These are phyloP conservation scores for Fusarium graminum DNA, from an alignment of 2,329 filamentous ascomycete species.

Conservation along the genomic window DNA sequence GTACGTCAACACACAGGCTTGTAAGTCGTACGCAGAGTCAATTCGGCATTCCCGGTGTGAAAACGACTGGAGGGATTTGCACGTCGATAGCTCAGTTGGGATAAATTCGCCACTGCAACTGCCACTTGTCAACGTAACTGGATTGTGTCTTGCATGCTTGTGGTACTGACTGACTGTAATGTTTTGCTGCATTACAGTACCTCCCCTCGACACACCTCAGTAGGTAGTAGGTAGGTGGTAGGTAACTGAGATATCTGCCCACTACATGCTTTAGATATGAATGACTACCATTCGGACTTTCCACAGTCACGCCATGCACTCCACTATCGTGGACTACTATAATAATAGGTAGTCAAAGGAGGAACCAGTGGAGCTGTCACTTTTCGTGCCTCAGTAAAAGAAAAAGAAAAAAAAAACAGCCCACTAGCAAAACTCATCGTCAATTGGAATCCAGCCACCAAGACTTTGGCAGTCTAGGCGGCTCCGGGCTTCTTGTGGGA, in stretches of 20 bases:
- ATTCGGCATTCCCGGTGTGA: slow-evolving; percentile 33
- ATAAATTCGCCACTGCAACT: slow-evolving; percentile 30
- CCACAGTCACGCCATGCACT: slow-evolving; percentile 11
- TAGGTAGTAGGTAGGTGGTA: too few species aligned
- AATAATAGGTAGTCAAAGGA: slow-evolving; percentile 20
- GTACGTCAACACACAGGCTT: slow-evolving; percentile 7
- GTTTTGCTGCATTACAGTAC: neutral
- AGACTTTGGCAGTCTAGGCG: slow-evolving; percentile 17
- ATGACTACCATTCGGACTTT: slow-evolving; percentile 6
- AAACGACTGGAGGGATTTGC: slow-evolving; percentile 33
- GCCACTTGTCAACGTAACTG: slow-evolving; percentile 9
- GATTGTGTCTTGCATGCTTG: slow-evolving; percentile 1
- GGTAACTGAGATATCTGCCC: neutral
- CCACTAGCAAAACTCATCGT: slow-evolving; percentile 4
- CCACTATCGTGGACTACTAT: neutral
- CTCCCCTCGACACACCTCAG: neutral
- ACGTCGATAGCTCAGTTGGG: slow-evolving; percentile 21
- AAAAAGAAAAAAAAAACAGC: neutral
- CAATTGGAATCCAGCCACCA: slow-evolving; percentile 22
- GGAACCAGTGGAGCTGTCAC: slow-evolving; percentile 25
- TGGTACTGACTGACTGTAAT: neutral
- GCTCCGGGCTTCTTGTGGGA: slow-evolving; percentile 31
- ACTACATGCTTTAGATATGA: slow-evolving; percentile 1
- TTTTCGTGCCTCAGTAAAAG: slow-evolving; percentile 9
- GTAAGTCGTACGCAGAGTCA: neutral